Conservation (phyloP, 2,329 filamentous ascomycete genomes). For the Chaetomiaceae sp. region DNA sequence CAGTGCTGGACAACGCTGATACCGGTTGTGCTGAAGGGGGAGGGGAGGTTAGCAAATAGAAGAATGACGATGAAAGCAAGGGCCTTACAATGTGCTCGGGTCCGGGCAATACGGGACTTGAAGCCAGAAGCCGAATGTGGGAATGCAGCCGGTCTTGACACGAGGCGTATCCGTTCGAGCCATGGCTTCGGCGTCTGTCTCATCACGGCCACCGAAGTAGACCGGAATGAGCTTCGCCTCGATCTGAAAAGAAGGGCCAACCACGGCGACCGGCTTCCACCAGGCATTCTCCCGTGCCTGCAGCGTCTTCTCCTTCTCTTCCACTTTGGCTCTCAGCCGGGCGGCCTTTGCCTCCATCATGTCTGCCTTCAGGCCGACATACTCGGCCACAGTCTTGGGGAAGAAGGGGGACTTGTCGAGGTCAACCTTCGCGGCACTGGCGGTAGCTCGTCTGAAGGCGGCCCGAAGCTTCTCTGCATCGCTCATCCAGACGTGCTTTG, state of each 20-base stretch:
- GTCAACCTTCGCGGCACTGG: background rate
- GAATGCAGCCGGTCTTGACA: too few relatives aligned
- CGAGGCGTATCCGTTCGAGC: too few relatives aligned
- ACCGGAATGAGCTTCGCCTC: background rate
- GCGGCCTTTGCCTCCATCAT: background rate
- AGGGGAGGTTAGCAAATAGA: background rate
- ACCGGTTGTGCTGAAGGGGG: background rate
- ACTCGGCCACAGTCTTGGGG: slow-evolving; percentile 8
- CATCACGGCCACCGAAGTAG: background rate
- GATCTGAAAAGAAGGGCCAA: background rate
- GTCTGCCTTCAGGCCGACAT: background rate
- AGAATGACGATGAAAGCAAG: too few relatives aligned
- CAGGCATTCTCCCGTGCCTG: background rate
- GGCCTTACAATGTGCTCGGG: background rate
- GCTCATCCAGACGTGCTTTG: background rate
- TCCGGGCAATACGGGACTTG: too few relatives aligned
- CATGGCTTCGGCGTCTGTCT: too few relatives aligned
- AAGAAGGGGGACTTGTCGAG: slow-evolving; percentile 6
- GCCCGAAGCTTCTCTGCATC: background rate
- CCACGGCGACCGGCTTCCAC: background rate
- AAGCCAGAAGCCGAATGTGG: too few relatives aligned
- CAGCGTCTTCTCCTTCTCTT: background rate
- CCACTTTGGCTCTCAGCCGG: background rate
- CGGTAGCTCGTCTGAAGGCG: background rate
- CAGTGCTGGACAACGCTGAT: too few relatives aligned